These are phyloP conservation scores for Umbellularia californica DNA, from an alignment of 164 flowering plant species.

Conservation along the genomic window DNA sequence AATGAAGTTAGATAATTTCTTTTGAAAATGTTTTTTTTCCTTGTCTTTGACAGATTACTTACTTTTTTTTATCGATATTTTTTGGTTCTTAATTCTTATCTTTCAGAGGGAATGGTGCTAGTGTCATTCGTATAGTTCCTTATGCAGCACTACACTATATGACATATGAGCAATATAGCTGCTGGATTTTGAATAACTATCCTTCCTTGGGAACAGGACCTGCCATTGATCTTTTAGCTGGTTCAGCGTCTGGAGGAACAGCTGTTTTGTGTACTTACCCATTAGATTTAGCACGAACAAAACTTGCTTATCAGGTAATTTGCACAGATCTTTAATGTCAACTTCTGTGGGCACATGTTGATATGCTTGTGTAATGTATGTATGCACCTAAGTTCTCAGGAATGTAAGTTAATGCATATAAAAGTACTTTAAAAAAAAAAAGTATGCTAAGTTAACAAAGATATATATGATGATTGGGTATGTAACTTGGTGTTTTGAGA, in stretches of 20 bases:
- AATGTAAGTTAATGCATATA: not conserved
- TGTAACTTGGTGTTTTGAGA: too few species aligned
- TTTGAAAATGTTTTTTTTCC: not conserved
- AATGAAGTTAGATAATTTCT: not conserved
- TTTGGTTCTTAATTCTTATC: not conserved
- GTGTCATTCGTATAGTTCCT: constrained; percentile 87
- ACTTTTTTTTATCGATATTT: not conserved
- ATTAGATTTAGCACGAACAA: constrained; percentile 85
- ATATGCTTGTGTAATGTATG: too few species aligned
- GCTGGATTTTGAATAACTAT: constrained; percentile 72
- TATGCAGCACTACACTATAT: constrained; percentile 96
- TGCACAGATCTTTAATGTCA: not conserved
- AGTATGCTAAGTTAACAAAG: too few species aligned
- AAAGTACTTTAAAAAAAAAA: too few species aligned
- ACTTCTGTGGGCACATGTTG: too few species aligned
- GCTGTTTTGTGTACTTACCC: constrained; percentile 97
- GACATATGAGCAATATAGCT: constrained; percentile 88
- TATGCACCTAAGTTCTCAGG: too few species aligned
- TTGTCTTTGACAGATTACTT: constrained; percentile 1
- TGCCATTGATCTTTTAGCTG: constrained; percentile 86
- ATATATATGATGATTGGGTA: too few species aligned
- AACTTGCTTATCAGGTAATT: constrained; percentile 92
- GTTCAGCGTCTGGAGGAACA: constrained; percentile 95
- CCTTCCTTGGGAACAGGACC: constrained; percentile 82
- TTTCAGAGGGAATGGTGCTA: constrained; percentile 92